Evolutionary conservation across 495 filamentous ascomycete species (phyloP), one percentile per base, ranked within the genome.

Genomic region (Chaetomium fimeti): DNA sequence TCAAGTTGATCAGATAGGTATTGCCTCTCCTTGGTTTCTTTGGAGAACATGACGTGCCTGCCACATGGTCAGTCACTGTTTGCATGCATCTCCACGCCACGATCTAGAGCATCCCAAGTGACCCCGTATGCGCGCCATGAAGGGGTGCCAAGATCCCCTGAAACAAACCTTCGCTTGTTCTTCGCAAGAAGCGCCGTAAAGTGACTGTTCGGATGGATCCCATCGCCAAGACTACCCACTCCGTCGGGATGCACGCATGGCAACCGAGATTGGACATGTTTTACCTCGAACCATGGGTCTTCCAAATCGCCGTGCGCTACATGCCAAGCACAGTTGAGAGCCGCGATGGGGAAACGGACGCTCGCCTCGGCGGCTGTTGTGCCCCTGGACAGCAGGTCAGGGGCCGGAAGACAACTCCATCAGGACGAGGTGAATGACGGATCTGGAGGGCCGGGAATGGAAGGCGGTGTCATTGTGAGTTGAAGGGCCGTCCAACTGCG

Each of bases 101-200:
- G 29, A 32, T 32, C n/a, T n/a, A n/a, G n/a, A n/a, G n/a, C n/a
- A n/a, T n/a, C n/a, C n/a, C 29, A 32, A 32, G 29, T 32, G 29
- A 32, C 29, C 29, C 29, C 29, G 7, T 32, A 3, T 7, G 29
- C 29, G 12, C 42, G 12, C 42, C 42, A 15, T 45, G 2, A 45
- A 45, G 42, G 42, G 42, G 42, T 27, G 49, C 49, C 49, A 53
- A 53, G 49, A 53, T 29, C 24, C 49, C 49, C 49, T 53, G 49
- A 53, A 53, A 53, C 49, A n/a, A 12, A 20, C 24, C n/a, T 53
- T 29, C 20, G 25, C 49, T 27, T 11, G 9, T 12, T 4, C 3
- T 53, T 53, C 49, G 24, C 49, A 29, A 27, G 12, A 27, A 27
- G 22, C 24, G 25, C 49, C 49, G 49, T 22, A 53, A 53, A 53